Conservation (phyloP, 495 filamentous ascomycete species). For the Neurospora africana region DNA sequence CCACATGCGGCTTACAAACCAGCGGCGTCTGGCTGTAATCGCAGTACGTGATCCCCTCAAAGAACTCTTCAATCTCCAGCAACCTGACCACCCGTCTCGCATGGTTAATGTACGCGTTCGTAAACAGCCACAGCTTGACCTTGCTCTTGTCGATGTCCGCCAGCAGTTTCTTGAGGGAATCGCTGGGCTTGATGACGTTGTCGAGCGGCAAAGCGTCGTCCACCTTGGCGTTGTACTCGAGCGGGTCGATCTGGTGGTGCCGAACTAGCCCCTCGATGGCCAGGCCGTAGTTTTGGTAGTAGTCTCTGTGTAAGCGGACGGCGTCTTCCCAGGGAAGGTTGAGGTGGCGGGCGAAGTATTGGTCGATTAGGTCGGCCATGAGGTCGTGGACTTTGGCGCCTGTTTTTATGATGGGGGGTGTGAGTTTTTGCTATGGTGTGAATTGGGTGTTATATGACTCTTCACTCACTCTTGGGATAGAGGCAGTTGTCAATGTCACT, state of each 20-base stretch:
- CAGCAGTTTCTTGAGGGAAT: conserved; percentile 63
- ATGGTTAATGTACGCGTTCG: conserved; percentile 90
- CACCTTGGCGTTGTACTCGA: conserved; percentile 89
- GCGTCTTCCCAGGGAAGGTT: conserved; percentile 63
- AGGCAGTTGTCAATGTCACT: conserved; percentile 95
- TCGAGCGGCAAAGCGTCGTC: conserved; percentile 93
- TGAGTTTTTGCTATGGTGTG: neutral
- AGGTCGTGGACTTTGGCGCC: conserved; percentile 60
- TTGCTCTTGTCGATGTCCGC: conserved; percentile 67
- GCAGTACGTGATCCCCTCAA: conserved; percentile 89
- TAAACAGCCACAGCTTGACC: conserved; percentile 86
- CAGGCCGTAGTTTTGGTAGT: conserved; percentile 91
- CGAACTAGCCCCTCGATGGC: conserved; percentile 92
- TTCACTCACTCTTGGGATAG: conserved; percentile 50
- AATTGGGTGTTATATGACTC: neutral
- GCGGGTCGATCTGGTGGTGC: conserved; percentile 88
- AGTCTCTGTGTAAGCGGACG: conserved; percentile 69
- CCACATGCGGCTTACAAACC: conserved; percentile 72
- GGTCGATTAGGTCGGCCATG: conserved; percentile 66
- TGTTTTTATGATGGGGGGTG: conserved; percentile 18
- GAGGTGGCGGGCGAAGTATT: conserved; percentile 74
- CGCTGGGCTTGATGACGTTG: conserved; percentile 64
- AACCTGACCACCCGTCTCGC: conserved; percentile 71
- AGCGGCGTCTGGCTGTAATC: conserved; percentile 62
- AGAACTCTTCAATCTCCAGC: conserved; percentile 72